A percentile compares a stretch with the other conserved stretches of the same genome.
phyloP scores from a whole-genome alignment of 352 stramenopile genomes.

The Plasmopara halstedii region DNA sequence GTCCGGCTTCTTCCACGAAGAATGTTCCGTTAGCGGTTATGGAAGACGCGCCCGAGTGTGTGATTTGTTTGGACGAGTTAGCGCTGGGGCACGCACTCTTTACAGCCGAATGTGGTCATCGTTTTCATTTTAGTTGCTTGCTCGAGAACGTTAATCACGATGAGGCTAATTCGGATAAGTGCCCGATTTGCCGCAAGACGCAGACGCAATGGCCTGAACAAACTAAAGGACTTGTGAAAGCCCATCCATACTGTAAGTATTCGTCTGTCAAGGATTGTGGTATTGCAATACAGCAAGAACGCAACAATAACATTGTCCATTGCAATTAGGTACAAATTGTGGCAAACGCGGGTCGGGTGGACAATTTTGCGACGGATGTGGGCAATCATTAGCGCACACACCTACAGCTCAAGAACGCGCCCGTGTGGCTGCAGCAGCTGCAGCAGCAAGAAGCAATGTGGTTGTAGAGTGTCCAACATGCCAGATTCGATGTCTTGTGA shows the following conservation, averaged over 20 bases:
- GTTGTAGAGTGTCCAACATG: slow-evolving; percentile 71
- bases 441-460: slow-evolving; percentile 53
- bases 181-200: slow-evolving; percentile 79
- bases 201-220: slow-evolving; percentile 82
- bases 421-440: slow-evolving; percentile 37
- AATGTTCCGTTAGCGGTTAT: slow-evolving; percentile 38
- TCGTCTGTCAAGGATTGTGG: too few relatives aligned
- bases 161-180: slow-evolving; percentile 85
- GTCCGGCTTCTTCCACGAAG: slow-evolving; percentile 4
- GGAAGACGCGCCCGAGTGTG: slow-evolving; percentile 58
- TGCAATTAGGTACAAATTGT: slow-evolving; percentile 53
- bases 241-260: slow-evolving; percentile 67
- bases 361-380: slow-evolving; percentile 68
- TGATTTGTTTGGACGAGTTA: slow-evolving; percentile 81
- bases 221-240: slow-evolving; percentile 77
- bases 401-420: slow-evolving; percentile 66
- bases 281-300: background rate
- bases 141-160: slow-evolving; percentile 87
- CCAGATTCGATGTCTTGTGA: slow-evolving; percentile 71
- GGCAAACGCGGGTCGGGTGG: slow-evolving; percentile 62
- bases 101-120: slow-evolving; percentile 78
- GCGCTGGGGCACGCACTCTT: slow-evolving; percentile 59
- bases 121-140: slow-evolving; percentile 81
- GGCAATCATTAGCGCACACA: slow-evolving; percentile 62
- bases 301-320: background rate